phyloP scores from a whole-genome alignment of 495 filamentous ascomycete genomes.

The Pseudomonodictys pantanalensis region DNA sequence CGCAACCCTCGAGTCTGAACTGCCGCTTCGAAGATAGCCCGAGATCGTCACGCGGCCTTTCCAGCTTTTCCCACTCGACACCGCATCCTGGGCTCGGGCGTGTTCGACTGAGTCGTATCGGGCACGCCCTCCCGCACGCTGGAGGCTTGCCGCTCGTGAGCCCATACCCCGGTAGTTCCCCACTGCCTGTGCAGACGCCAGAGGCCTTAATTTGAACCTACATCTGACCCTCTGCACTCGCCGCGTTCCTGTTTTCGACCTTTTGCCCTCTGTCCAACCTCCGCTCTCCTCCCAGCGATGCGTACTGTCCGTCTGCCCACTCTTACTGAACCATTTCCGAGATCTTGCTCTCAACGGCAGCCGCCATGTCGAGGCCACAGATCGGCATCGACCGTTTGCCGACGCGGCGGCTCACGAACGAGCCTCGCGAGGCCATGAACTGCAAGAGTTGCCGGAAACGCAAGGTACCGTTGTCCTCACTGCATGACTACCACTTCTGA shows the following conservation, averaged over 20 bases:
- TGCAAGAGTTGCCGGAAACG: constrained; percentile 89
- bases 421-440: constrained; percentile 87
- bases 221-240: constrained; percentile 25
- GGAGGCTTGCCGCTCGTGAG: constrained; percentile 5
- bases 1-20: neutral
- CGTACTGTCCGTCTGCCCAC: constrained; percentile 8
- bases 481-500: constrained; percentile 9
- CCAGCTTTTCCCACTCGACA: neutral
- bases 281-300: constrained; percentile 23
- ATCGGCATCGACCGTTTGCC: constrained; percentile 82
- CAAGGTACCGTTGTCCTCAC: constrained; percentile 53
- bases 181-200: constrained; percentile 26
- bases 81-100: neutral
- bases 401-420: constrained; percentile 65
- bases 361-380: constrained; percentile 66
- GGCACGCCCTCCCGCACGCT: constrained; percentile 6
- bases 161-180: constrained; percentile 17
- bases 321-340: constrained; percentile 13
- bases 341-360: constrained; percentile 20
- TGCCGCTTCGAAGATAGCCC: constrained; percentile 2
- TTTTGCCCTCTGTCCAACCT: neutral
- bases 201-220: constrained; percentile 34
- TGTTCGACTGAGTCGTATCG: constrained; percentile 16
- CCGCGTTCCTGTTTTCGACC: neutral
- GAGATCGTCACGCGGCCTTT: constrained; percentile 14